Evolutionary conservation across 2,329 filamentous ascomycete species (phyloP).

Genomic region (Ramichloridium luteum): DNA sequence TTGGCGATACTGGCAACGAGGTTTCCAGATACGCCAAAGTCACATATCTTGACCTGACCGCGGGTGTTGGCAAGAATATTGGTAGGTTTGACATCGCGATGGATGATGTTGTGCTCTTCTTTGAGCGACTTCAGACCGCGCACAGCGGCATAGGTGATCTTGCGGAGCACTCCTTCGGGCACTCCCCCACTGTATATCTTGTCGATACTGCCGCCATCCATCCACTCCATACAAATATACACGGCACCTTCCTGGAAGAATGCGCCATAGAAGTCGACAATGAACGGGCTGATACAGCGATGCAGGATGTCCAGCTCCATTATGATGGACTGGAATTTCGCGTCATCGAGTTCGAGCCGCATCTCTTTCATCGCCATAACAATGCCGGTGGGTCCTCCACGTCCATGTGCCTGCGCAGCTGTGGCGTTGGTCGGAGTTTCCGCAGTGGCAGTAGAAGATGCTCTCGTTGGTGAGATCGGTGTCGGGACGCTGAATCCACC

Average conservation of each 20-base stretch:
- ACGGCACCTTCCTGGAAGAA: conserved; percentile 99
- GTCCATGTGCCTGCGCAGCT: conserved; percentile 11
- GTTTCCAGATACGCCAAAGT: conserved; percentile 95
- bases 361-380: conserved; percentile 99
- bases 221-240: conserved; percentile 98
- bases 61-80: conserved; percentile 86
- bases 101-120: conserved; percentile 98
- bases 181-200: conserved; percentile 82
- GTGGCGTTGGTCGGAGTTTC: conserved; percentile 10
- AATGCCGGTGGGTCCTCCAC: conserved; percentile 53
- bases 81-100: conserved; percentile 97
- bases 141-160: conserved; percentile 80
- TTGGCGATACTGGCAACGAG: conserved; percentile 94
- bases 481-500: conserved; percentile 3
- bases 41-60: conserved; percentile 94
- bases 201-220: conserved; percentile 97
- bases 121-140: conserved; percentile 88
- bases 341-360: conserved; percentile 84
- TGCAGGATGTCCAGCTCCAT: conserved; percentile 96
- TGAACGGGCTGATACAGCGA: conserved; percentile 86
- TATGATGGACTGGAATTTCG: conserved; percentile 91
- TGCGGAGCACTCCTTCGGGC: conserved; percentile 74
- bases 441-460: conserved; percentile 22
- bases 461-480: conserved; percentile 12
- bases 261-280: conserved; percentile 96